A percentile compares a stretch with the other conserved stretches of the same genome.
Conservation (phyloP, 495 filamentous ascomycete genomes). For the Penicillium bialowiezense region DNA sequence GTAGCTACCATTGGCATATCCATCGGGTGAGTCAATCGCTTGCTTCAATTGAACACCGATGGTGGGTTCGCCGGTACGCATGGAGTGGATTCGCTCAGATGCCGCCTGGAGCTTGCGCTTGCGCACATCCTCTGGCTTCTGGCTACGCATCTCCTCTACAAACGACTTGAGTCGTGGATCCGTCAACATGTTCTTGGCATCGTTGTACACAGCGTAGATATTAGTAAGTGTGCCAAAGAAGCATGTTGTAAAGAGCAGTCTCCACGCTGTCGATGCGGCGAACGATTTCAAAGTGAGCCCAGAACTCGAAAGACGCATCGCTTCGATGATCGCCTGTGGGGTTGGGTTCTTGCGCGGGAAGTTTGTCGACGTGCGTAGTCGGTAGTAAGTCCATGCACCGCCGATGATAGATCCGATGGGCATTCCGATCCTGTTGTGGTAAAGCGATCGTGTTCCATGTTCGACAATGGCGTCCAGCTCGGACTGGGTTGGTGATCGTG, state of each 20-base stretch:
- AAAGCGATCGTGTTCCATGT: slow-evolving; percentile 17
- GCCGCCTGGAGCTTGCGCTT: slow-evolving; percentile 21
- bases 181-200: slow-evolving; percentile 9
- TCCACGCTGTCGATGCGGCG: slow-evolving; percentile 8
- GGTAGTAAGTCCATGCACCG: slow-evolving; percentile 7
- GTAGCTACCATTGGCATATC: background rate
- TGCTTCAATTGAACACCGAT: slow-evolving; percentile 5
- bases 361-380: slow-evolving; percentile 3
- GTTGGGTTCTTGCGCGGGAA: slow-evolving; percentile 9
- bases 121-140: slow-evolving; percentile 22
- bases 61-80: slow-evolving; percentile 6
- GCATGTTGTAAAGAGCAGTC: slow-evolving; percentile 19
- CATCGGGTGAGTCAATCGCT: background rate
- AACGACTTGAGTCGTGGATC: slow-evolving; percentile 32
- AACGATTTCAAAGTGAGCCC: background rate
- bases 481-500: slow-evolving; percentile 30
- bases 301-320: background rate
- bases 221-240: slow-evolving; percentile 5
- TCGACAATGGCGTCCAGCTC: slow-evolving; percentile 37
- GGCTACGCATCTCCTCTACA: slow-evolving; percentile 12
- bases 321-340: background rate
- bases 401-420: slow-evolving; percentile 15
- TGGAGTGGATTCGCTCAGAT: slow-evolving; percentile 8
- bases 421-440: slow-evolving; percentile 17
- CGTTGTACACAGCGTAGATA: slow-evolving; percentile 8